phyloP scores from a whole-genome alignment of 2,329 filamentous ascomycete species.

The Alternaria gansuensis region DNA sequence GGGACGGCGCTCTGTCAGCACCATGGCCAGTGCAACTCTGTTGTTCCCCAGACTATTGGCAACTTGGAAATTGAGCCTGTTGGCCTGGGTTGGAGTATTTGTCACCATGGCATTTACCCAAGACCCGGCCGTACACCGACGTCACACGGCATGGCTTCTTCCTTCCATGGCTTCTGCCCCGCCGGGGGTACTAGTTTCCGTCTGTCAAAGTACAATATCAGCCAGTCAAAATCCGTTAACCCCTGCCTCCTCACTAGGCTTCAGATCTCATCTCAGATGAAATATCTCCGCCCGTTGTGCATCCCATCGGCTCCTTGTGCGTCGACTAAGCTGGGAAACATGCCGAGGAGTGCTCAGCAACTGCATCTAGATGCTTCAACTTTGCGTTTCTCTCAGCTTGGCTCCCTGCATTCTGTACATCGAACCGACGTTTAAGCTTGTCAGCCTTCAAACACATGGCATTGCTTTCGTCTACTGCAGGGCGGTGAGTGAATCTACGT shows the following conservation, averaged over 20 bases:
- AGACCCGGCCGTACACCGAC: constrained; percentile 13
- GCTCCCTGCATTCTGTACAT: neutral
- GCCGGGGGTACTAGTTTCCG: constrained; percentile 15
- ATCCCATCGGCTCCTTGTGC: constrained; percentile 1
- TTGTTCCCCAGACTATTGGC: constrained; percentile 5
- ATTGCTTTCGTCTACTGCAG: constrained; percentile 3
- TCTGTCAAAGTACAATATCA: constrained; percentile 11
- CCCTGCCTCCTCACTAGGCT: neutral
- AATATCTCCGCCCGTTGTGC: constrained; percentile 15
- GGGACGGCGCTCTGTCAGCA: neutral
- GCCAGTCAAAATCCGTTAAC: neutral
- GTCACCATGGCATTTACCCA: constrained; percentile 14
- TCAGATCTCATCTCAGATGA: constrained; percentile 11
- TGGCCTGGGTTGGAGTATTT: constrained; percentile 13
- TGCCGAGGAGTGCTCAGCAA: neutral
- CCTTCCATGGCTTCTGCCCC: constrained; percentile 15
- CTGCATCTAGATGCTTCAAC: neutral
- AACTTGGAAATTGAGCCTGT: constrained; percentile 5
- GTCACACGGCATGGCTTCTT: constrained; percentile 17
- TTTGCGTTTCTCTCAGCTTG: neutral
- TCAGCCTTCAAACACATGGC: neutral
- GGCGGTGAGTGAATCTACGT: neutral
- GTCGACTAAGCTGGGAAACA: neutral
- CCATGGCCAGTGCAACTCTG: neutral
- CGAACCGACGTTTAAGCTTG: neutral